A percentile compares a stretch with the other conserved stretches of the same genome.
These are phyloP conservation scores for Botryobasidium botryosum DNA, from an alignment of 768 basidiomycete species.

Conservation along the genomic window DNA sequence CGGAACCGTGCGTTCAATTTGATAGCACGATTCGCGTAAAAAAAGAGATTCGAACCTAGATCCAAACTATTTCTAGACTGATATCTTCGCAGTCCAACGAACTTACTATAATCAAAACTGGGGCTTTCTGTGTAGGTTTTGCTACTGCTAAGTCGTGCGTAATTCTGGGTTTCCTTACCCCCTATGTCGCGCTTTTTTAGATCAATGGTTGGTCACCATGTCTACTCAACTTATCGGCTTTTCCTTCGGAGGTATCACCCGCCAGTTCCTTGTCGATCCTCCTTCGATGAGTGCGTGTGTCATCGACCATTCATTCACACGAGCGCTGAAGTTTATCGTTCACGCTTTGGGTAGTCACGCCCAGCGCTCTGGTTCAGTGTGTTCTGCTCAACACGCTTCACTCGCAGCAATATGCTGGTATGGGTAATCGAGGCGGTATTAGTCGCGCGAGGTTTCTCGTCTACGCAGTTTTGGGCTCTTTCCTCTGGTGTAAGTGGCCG, in stretches of 20 bases:
- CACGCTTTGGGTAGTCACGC: conserved; percentile 26
- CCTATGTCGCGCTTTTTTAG: neutral
- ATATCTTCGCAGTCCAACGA: conserved; percentile 16
- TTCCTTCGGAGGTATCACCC: conserved; percentile 58
- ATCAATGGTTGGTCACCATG: conserved; percentile 12
- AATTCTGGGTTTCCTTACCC: too few relatives aligned
- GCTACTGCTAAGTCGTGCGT: too few relatives aligned
- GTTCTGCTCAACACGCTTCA: conserved; percentile 67
- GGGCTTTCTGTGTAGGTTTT: conserved; percentile 9
- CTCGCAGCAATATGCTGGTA: conserved; percentile 41
- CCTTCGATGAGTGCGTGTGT: conserved; percentile 11
- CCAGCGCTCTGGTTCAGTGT: conserved; percentile 33
- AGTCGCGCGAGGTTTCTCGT: conserved; percentile 67
- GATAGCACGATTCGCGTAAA: too few relatives aligned
- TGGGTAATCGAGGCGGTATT: conserved; percentile 50
- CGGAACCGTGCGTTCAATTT: conserved; percentile 57
- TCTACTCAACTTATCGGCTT: conserved; percentile 53
- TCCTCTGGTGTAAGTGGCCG: conserved; percentile 23
- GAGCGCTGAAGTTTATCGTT: neutral
- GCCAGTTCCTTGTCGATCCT: conserved; percentile 36
- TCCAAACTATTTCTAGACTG: too few relatives aligned
- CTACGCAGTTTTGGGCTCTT: conserved; percentile 36
- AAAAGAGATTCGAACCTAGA: too few relatives aligned
- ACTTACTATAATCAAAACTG: conserved; percentile 16
- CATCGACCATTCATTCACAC: neutral